Evolutionary conservation across 768 basidiomycete species (phyloP), one percentile per base, ranked within the genome.

Genomic region (Chalciporus sphaerocephalus): DNA sequence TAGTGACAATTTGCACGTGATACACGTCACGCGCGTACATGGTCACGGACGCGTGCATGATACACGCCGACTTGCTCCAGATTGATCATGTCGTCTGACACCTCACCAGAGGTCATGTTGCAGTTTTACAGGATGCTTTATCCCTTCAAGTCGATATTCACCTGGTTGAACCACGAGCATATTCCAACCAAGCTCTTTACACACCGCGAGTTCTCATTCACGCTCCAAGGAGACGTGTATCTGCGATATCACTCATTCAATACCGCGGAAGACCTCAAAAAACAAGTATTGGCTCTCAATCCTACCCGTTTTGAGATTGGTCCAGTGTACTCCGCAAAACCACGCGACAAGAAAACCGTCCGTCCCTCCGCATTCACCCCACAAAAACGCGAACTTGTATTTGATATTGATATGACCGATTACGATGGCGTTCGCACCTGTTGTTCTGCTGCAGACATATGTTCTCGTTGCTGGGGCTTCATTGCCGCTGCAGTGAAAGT

Each of bases 351-450:
- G 62, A 94, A 94, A 59, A 85, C 88, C 0, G 73, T 91, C 13
- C 80, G 81, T 10, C 71, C 83, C n/a, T 67, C 70, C 2, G 75
- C 74, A 1, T 83, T 97, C 54, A 72, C 75, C 35, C 92, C 96
- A 0, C 63, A 79, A 25, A 78, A 81, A 52, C 85, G 96, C 47
- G 96, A 98, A 64, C 84, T 99, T 34, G 95, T 98, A 1, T 96
- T 99, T 63, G 96, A 99, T 80, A 97, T 99, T 62, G 96, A 99
- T 68, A 97, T 99, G 96, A 95, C 96, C 13, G 96, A 99, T 69
- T 99, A 98, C 69, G 95, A 99, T 63, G 74, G 83, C 36, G 80
- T 98, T 58, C 84, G 96, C 38, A 97, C 93, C 1, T 99, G 96
- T 67, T 98, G 96, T 69, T 83, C 84, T 11, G 88, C 80, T 38